Conservation (phyloP, 805 yeast genomes). For the Candida tammaniensis region DNA sequence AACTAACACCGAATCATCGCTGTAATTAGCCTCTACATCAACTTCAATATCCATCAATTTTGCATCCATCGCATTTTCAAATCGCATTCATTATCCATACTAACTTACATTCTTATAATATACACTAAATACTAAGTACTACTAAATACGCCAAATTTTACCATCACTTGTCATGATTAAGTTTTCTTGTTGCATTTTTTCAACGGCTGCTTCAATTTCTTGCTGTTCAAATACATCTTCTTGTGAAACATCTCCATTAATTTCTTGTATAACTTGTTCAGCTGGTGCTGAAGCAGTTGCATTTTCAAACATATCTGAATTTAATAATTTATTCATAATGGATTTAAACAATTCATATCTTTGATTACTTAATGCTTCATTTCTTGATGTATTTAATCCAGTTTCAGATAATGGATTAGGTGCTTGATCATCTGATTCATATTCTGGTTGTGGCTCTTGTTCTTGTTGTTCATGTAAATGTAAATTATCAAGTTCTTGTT, state of each 20-base stretch:
- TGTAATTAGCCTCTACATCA: constrained; percentile 3
- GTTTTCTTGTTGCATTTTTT: constrained; percentile 33
- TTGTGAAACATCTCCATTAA: constrained; percentile 36
- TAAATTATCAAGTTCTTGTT: constrained; percentile 25
- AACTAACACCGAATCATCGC: background rate
- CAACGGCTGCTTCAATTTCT: constrained; percentile 32
- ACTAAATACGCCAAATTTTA: constrained; percentile 35
- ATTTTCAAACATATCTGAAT: constrained; percentile 31
- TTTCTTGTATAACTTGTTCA: constrained; percentile 28
- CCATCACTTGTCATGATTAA: constrained; percentile 38
- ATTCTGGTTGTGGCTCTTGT: constrained; percentile 14
- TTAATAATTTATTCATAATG: constrained; percentile 29
- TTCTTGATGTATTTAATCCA: constrained; percentile 12
- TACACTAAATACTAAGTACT: background rate
- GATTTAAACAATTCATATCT: constrained; percentile 29
- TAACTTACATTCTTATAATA: too few relatives aligned
- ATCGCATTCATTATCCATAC: background rate
- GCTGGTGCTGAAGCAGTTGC: constrained; percentile 29
- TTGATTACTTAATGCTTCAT: constrained; percentile 28
- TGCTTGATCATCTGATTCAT: constrained; percentile 16
- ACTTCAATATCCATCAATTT: constrained; percentile 4
- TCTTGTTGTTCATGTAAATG: constrained; percentile 22
- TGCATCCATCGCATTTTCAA: background rate
- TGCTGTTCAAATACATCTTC: constrained; percentile 32
- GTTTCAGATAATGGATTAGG: constrained; percentile 25